Percentiles rank a stretch among this genome's conserved stretches.
These are phyloP conservation scores for Erodium trifolium DNA, from an alignment of 441 rosid species.

Conservation along the genomic window DNA sequence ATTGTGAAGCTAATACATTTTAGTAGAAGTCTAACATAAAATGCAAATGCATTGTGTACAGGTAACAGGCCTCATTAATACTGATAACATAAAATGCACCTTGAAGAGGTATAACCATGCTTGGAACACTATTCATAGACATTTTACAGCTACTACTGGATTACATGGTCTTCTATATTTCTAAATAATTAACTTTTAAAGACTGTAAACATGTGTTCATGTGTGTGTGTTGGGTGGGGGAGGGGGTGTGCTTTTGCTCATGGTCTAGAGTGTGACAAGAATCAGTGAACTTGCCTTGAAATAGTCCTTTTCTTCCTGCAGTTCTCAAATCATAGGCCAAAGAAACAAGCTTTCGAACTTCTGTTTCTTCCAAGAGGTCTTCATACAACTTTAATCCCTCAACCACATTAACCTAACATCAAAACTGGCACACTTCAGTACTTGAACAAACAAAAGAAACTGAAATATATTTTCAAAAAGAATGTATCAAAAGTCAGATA, in stretches of 20 bases:
- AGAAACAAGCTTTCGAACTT: slow-evolving; percentile 57
- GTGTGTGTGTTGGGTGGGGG: not conserved
- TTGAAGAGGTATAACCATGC: not conserved
- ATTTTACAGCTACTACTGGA: not conserved
- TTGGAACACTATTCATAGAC: not conserved
- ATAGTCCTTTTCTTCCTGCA: slow-evolving; percentile 65
- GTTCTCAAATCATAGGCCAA: slow-evolving; percentile 61
- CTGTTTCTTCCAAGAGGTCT: slow-evolving; percentile 38
- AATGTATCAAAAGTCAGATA: not conserved
- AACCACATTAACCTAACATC: slow-evolving; percentile 68
- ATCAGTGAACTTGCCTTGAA: slow-evolving; percentile 56
- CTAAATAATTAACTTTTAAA: not conserved
- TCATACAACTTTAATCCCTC: slow-evolving; percentile 80
- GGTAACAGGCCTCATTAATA: not conserved
- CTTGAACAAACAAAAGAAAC: slow-evolving; percentile 15
- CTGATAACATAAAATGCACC: not conserved
- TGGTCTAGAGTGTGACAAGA: not conserved
- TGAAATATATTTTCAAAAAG: not conserved
- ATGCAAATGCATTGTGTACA: not conserved
- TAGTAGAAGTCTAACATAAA: not conserved
- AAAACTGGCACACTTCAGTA: slow-evolving; percentile 17
- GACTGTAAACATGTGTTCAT: not conserved
- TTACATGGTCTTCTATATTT: not conserved
- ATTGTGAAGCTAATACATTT: not conserved
- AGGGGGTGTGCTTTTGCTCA: not conserved